phyloP scores from a whole-genome alignment of 2,329 filamentous ascomycete genomes.

The Coniochaeta prunicola region DNA sequence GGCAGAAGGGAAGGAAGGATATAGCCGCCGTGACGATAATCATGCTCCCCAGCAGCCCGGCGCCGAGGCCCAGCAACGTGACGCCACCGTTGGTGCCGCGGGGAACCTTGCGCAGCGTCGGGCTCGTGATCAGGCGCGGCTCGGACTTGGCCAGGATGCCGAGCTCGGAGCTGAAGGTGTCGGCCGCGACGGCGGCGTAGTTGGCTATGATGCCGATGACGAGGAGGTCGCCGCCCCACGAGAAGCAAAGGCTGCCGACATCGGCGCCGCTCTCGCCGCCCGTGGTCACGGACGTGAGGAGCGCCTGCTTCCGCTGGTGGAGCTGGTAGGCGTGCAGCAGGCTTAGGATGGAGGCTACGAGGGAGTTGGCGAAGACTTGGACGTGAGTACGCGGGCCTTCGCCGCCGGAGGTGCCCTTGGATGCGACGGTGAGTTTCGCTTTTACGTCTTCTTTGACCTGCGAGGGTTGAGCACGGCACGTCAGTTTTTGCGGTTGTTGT shows the following conservation, averaged over 20 bases:
- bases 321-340: constrained; percentile 56
- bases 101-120: constrained; percentile 68
- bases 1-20: constrained; percentile 63
- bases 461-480: constrained; percentile 8
- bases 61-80: constrained; percentile 63
- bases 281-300: constrained; percentile 23
- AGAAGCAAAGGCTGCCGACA: constrained; percentile 43
- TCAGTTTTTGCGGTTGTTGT: constrained; percentile 7
- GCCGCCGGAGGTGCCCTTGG: constrained; percentile 65
- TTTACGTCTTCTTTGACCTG: constrained; percentile 86
- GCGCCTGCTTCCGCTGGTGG: constrained; percentile 33
- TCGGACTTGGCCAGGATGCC: constrained; percentile 74
- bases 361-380: constrained; percentile 85
- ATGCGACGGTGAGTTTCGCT: constrained; percentile 68
- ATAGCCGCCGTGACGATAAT: constrained; percentile 60
- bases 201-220: constrained; percentile 65
- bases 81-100: constrained; percentile 93
- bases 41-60: constrained; percentile 67
- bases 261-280: constrained; percentile 13
- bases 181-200: constrained; percentile 85
- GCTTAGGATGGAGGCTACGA: constrained; percentile 61
- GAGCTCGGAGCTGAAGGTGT: constrained; percentile 92
- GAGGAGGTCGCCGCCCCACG: constrained; percentile 55
- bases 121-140: constrained; percentile 82
- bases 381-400: constrained; percentile 79